Base-by-base conservation (phyloP, 495 filamentous ascomycete species). In the Viridothelium virens region DNA sequence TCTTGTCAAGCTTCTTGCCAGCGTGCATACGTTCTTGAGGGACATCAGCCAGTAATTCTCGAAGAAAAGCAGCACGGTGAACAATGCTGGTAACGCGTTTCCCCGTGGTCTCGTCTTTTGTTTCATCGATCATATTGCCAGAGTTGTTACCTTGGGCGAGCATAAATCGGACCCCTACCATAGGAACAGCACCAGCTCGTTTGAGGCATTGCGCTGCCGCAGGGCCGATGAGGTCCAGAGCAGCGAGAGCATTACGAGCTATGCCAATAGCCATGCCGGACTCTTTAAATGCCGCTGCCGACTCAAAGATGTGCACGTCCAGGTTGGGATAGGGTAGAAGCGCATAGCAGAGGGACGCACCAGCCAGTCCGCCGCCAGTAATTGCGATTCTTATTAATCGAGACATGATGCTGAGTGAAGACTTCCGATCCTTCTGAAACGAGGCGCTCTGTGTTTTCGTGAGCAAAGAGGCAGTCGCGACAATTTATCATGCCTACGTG, bases 31-130 rank as follows among this genome's bases (percentile, higher is more conserved):
- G 71, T 1, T 75, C 81, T 2, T 71, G 65, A 5, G 86, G 85
- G 31, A 88, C 67, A 36, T 86, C 59, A 31, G 75, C 78, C 1
- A 86, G 80, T 41, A 90, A 71, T 63, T 83, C 83, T 67, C 86
- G 83, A 7, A 88, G 71, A 67, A 87, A 87, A 61, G 82, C 77
- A 3, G 86, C 85, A 10, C 87, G 74, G 56, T 86, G 82, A 66
- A 72, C 82, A 3, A 65, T 65, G 44, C 66, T 69, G 14, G 44
- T 39, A 1, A 59, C 53, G 53, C 53, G 53, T 36, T 59, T 59
- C 2, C 31, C 48, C 48, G 2, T 53, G 48, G 48, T 0, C 3
- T 59, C 53, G 31, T 59, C 53, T 14, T 59, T 59, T 7, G 53
- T 59, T 59, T 71, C 69, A 11, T 66, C 68, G 11, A 70, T 66